phyloP scores from a whole-genome alignment of 176 grass and related monocot species.

The Eremochloa ophiuroides region DNA sequence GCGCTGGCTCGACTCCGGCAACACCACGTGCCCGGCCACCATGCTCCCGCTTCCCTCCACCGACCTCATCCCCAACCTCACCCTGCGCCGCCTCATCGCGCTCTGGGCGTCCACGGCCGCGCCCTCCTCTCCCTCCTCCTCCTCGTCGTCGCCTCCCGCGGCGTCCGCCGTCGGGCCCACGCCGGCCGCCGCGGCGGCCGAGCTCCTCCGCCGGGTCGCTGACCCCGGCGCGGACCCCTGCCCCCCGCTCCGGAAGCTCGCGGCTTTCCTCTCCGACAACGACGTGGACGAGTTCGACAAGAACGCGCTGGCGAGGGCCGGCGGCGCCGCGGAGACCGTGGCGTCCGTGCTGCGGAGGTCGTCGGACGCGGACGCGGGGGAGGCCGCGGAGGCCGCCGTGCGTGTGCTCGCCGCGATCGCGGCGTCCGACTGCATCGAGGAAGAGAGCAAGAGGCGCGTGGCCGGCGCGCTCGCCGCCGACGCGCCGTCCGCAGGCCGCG shows the following conservation, averaged over 20 bases:
- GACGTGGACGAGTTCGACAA: constrained; percentile 78
- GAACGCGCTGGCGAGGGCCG: constrained; percentile 47
- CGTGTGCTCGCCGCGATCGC: constrained; percentile 47
- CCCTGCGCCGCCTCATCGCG: constrained; percentile 60
- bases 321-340: constrained; percentile 32
- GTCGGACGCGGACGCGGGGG: background rate
- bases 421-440: constrained; percentile 50
- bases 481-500: background rate
- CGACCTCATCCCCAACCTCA: constrained; percentile 60
- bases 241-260: constrained; percentile 35
- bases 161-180: constrained; percentile 28
- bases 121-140: background rate
- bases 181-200: background rate
- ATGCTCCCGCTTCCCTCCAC: constrained; percentile 64
- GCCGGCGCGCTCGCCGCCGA: constrained; percentile 26
- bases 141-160: constrained; percentile 14
- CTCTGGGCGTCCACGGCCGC: constrained; percentile 58
- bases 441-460: constrained; percentile 41
- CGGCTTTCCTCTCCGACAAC: constrained; percentile 49
- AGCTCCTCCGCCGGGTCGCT: constrained; percentile 29
- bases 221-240: constrained; percentile 26
- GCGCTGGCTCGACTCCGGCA: constrained; percentile 77
- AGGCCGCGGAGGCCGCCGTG: constrained; percentile 36
- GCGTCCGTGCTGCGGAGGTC: constrained; percentile 31
- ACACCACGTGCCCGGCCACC: constrained; percentile 76